phyloP scores from a whole-genome alignment of 2,329 filamentous ascomycete species.

The Plectosphaerella plurivora region DNA sequence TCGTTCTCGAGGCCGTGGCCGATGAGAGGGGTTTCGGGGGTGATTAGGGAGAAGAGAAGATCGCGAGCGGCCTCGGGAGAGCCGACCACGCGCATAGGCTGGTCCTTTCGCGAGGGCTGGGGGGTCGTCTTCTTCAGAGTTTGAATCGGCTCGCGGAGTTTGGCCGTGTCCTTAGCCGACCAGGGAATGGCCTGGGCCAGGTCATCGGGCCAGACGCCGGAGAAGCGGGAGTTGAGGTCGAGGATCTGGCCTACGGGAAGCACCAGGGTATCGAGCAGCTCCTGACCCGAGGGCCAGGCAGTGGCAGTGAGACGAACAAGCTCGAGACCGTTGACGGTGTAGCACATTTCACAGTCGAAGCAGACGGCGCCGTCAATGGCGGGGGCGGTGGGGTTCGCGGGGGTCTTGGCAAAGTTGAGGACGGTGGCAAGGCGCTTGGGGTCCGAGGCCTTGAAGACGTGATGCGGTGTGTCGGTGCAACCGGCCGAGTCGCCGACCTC shows the following conservation, averaged over 20 bases:
- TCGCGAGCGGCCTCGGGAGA: conserved; percentile 71
- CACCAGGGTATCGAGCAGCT: conserved; percentile 80
- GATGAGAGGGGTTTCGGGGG: conserved; percentile 75
- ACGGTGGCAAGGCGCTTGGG: conserved; percentile 71
- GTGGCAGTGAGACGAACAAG: conserved; percentile 86
- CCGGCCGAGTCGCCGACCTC: conserved; percentile 67
- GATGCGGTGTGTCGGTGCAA: conserved; percentile 65
- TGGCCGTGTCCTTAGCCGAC: conserved; percentile 21
- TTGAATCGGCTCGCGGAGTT: neutral
- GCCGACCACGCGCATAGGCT: conserved; percentile 62
- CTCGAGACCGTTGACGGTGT: conserved; percentile 83
- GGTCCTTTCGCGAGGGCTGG: conserved; percentile 6
- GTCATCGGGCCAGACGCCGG: conserved; percentile 77
- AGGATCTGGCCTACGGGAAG: conserved; percentile 77
- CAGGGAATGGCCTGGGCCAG: conserved; percentile 64
- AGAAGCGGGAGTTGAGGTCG: conserved; percentile 89
- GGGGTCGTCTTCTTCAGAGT: conserved; percentile 14
- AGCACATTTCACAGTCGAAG: conserved; percentile 98
- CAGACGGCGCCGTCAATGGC: conserved; percentile 59
- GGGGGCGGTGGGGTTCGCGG: conserved; percentile 51
- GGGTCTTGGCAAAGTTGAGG: conserved; percentile 77
- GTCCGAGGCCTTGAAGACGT: conserved; percentile 84
- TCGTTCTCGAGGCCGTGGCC: conserved; percentile 97
- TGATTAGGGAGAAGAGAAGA: conserved; percentile 71
- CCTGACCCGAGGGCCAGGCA: conserved; percentile 74